Evolutionary conservation across 495 filamentous ascomycete species (phyloP).

Genomic region (Penicillium chermesinum): DNA sequence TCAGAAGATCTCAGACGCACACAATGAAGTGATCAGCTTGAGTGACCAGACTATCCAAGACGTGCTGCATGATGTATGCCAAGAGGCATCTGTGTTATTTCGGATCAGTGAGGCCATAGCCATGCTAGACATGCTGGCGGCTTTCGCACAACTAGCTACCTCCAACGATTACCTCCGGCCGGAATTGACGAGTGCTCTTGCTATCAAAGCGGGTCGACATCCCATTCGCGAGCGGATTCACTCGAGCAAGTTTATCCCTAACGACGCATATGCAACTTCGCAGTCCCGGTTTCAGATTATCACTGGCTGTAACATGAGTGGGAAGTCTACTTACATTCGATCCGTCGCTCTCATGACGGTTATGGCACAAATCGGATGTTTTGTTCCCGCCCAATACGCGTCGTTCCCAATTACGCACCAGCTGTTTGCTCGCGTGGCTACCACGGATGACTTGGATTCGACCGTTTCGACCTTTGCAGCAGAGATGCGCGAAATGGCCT

Average conservation of each 20-base stretch:
- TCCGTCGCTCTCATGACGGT: conserved; percentile 77
- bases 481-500: conserved; percentile 94
- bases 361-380: conserved; percentile 91
- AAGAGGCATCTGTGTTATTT: conserved; percentile 65
- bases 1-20: conserved; percentile 68
- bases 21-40: conserved; percentile 74
- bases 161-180: conserved; percentile 77
- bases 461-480: conserved; percentile 91
- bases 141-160: conserved; percentile 75
- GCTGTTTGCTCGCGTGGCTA: conserved; percentile 81
- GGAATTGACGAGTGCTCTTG: conserved; percentile 66
- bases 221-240: conserved; percentile 76
- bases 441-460: conserved; percentile 82
- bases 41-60: conserved; percentile 63
- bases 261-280: conserved; percentile 78
- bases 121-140: conserved; percentile 85
- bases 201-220: conserved; percentile 76
- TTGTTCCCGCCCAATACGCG: conserved; percentile 81
- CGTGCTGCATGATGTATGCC: conserved; percentile 61
- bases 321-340: conserved; percentile 95
- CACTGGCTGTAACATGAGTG: conserved; percentile 97
- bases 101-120: conserved; percentile 78
- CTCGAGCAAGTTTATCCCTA: conserved; percentile 66
- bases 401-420: conserved; percentile 75
- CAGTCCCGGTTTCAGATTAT: conserved; percentile 84